Conservation (phyloP, 768 basidiomycete genomes). For the Candolleomyces efflorescens region DNA sequence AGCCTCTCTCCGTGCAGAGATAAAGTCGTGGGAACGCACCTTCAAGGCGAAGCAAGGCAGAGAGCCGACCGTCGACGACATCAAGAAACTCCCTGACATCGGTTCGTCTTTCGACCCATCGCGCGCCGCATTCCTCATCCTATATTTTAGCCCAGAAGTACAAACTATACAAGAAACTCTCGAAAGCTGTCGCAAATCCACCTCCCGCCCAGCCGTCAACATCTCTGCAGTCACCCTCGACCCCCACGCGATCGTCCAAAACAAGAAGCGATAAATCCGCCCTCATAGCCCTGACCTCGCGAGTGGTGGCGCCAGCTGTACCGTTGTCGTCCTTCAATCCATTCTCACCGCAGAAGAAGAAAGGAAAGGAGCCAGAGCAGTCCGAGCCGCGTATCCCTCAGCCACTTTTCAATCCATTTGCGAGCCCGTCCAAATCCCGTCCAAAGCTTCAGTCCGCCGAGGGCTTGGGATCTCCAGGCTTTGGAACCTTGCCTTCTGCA, state of each 20-base stretch:
- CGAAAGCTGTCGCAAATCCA: constrained; percentile 35
- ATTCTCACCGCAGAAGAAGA: constrained; percentile 64
- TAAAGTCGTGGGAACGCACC: constrained; percentile 74
- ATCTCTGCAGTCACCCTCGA: constrained; percentile 1
- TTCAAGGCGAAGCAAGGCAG: constrained; percentile 55
- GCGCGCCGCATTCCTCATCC: constrained; percentile 13
- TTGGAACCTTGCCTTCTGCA: constrained; percentile 21
- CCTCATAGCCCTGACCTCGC: constrained; percentile 16
- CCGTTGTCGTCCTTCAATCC: constrained; percentile 64
- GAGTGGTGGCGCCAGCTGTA: constrained; percentile 44
- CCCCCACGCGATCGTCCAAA: background rate
- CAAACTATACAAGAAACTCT: constrained; percentile 75
- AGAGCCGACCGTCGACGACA: constrained; percentile 67
- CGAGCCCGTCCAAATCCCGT: constrained; percentile 35
- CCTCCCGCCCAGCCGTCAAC: background rate
- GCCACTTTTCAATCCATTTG: constrained; percentile 37
- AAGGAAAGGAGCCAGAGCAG: constrained; percentile 35
- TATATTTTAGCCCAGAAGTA: constrained; percentile 63
- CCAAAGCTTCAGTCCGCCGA: constrained; percentile 17
- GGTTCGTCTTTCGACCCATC: constrained; percentile 40
- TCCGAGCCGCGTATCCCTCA: constrained; percentile 11
- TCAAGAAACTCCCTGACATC: constrained; percentile 54
- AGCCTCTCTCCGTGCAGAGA: constrained; percentile 54
- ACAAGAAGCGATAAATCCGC: background rate
- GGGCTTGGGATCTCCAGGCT: constrained; percentile 37